Percentiles rank a stretch among this genome's conserved stretches.
These are phyloP conservation scores for Irpex rosettiformis DNA, from an alignment of 1,284 basidiomycete species.

Conservation along the genomic window DNA sequence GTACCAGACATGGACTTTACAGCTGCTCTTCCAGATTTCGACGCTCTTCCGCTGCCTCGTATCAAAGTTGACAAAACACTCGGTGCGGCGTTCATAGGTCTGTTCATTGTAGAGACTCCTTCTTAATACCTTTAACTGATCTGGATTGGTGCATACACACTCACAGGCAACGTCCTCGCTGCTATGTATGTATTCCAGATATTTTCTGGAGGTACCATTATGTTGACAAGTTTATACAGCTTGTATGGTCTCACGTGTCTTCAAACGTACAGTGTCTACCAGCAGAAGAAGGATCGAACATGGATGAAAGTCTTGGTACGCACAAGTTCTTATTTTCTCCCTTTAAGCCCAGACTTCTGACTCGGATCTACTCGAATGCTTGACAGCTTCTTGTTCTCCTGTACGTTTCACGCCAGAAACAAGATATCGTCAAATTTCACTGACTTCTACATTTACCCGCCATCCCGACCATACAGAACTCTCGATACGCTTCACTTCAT, in stretches of 20 bases:
- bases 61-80: not conserved
- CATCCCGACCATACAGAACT: not conserved
- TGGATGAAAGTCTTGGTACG: not conserved
- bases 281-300: not conserved
- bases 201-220: not conserved
- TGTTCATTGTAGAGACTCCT: not conserved
- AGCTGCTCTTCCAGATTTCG: not conserved
- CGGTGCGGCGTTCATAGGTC: not conserved
- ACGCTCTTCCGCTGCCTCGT: not conserved
- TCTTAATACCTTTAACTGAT: not conserved
- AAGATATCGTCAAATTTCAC: too few relatives aligned
- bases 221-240: not conserved
- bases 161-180: not conserved
- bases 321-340: not conserved
- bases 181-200: not conserved
- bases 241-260: not conserved
- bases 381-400: not conserved
- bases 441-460: not conserved
- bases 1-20: not conserved
- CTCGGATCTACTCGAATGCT: not conserved
- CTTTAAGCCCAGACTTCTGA: not conserved
- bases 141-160: not conserved
- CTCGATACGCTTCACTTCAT: not conserved
- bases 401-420: too few relatives aligned
- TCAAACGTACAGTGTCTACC: not conserved